Base-by-base conservation (phyloP, 495 filamentous ascomycete genomes). In the Corynascus novoguineensis region DNA sequence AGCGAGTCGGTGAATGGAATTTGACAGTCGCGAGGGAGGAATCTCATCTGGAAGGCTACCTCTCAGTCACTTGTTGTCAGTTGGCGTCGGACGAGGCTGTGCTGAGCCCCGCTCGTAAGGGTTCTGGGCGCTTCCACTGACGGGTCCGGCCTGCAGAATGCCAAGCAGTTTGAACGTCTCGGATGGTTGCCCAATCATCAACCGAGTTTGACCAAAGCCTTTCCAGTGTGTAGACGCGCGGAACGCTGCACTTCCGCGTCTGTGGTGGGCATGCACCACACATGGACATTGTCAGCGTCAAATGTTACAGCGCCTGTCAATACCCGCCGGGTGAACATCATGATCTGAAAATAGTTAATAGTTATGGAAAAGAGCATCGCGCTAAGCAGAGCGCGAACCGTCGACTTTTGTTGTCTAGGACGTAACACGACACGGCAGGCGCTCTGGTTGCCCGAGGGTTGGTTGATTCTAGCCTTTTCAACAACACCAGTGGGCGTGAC, bases 101-200 rank as follows among this genome's bases (percentile, higher is more conserved):
- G 55, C 40, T 32, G 17, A 28, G 8, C 17, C 53, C 15, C 14
- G 11, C n/a, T 15, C 15, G n/a, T 12, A 4, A 24, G 37, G 53
- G 15, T 59, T 62, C 55, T 59, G 47, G 60, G 64, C 59, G 54
- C 54, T 66, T 66, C 64, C 6, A 3, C 28, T 3, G 29, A 45
- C 32, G 47, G 46, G 58, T 49, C 41, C n/a, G n/a, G n/a, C n/a
- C 17, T n/a, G 10, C 10, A 21, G 9, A 24, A 15, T 34, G 46
- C 19, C 38, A 53, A 38, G 25, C 63, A 58, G 65, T n/a, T 66
- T 64, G 50, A 57, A 52, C 55, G 59, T 47, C 60, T 63, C 15
- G 11, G 34, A n/a, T 44, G 22, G 9, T 44, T 10, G 29, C 15
- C 44, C 44, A 47, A 47, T 47, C 44, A 47, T 8, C 24, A 15